Percentiles rank a stretch among this genome's conserved stretches.
Conservation (phyloP, 2,329 filamentous ascomycete genomes). For the Alternaria panax region DNA sequence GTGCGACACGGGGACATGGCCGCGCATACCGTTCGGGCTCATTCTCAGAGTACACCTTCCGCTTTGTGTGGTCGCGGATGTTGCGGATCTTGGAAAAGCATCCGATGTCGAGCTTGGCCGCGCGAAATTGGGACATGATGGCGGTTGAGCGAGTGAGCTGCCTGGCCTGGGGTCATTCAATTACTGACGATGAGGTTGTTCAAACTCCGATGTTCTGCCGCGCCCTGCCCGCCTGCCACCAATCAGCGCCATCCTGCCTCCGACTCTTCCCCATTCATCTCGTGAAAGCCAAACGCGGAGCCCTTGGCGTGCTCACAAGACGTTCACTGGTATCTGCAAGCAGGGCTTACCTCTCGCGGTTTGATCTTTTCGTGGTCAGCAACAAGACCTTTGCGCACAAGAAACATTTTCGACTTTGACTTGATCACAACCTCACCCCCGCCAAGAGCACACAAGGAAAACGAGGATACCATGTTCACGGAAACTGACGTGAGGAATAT, state of each 20-base stretch:
- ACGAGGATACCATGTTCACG: conserved; percentile 39
- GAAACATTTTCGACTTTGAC: background rate
- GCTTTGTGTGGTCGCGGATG: conserved; percentile 95
- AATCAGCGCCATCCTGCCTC: conserved; percentile 14
- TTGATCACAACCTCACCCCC: background rate
- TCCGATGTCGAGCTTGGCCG: conserved; percentile 88
- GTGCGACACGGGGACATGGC: conserved; percentile 10
- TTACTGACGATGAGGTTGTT: conserved; percentile 15
- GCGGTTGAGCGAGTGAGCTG: conserved; percentile 17
- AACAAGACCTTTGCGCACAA: background rate
- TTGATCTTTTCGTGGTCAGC: background rate
- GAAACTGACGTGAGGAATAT: conserved; percentile 42
- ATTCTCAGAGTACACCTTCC: conserved; percentile 84
- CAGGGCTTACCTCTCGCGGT: background rate
- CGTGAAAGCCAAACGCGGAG: background rate
- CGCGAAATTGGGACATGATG: conserved; percentile 74
- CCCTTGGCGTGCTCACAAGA: background rate
- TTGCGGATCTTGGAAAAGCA: conserved; percentile 86
- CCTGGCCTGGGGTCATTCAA: conserved; percentile 3
- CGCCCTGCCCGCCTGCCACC: conserved; percentile 11
- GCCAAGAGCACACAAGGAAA: background rate
- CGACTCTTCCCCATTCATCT: background rate
- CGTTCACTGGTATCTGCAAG: background rate
- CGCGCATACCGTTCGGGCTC: conserved; percentile 81
- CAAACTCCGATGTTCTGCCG: conserved; percentile 20